A percentile compares a stretch with the other conserved stretches of the same genome.
Evolutionary conservation across 2,329 filamentous ascomycete species (phyloP).

Genomic region (Fusarium sublunatum): DNA sequence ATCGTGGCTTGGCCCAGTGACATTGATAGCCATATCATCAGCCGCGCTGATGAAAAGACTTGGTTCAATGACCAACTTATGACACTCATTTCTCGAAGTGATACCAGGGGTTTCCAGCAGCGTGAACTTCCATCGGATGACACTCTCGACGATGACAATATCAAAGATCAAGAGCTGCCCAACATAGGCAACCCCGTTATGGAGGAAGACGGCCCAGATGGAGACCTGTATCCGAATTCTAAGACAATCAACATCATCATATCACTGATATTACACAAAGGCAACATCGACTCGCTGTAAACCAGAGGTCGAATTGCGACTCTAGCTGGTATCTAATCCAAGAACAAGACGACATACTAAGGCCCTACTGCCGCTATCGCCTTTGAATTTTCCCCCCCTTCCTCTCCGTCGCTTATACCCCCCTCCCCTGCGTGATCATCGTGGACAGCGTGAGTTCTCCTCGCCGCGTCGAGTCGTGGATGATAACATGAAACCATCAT

Average conservation of each 20-base stretch:
- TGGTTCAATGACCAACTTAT: no score
- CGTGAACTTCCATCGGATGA: no score
- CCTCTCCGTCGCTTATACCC: neutral
- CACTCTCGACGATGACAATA: no score
- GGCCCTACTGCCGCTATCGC: constrained; percentile 24
- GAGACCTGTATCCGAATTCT: no score
- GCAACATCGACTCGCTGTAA: constrained; percentile 29
- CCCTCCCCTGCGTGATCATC: constrained; percentile 6
- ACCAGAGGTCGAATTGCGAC: constrained; percentile 41
- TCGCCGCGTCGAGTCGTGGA: constrained; percentile 2
- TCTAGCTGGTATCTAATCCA: constrained; percentile 46
- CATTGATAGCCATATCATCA: no score
- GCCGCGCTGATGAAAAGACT: no score
- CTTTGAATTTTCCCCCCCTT: constrained; percentile 14
- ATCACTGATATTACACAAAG: constrained; percentile 28
- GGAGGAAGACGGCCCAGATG: no score
- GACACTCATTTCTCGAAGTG: no score
- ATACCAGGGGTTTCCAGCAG: no score
- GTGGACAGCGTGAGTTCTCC: constrained; percentile 4
- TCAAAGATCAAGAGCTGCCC: no score
- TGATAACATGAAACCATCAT: constrained; percentile 11
- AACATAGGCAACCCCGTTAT: no score
- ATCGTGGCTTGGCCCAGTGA: no score
- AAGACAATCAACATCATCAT: constrained; percentile 1
- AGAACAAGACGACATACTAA: constrained; percentile 24